A percentile compares a stretch with the other conserved stretches of the same genome.
Conservation (phyloP, 257 asterid species). For the Galeopsis tetrahit region DNA sequence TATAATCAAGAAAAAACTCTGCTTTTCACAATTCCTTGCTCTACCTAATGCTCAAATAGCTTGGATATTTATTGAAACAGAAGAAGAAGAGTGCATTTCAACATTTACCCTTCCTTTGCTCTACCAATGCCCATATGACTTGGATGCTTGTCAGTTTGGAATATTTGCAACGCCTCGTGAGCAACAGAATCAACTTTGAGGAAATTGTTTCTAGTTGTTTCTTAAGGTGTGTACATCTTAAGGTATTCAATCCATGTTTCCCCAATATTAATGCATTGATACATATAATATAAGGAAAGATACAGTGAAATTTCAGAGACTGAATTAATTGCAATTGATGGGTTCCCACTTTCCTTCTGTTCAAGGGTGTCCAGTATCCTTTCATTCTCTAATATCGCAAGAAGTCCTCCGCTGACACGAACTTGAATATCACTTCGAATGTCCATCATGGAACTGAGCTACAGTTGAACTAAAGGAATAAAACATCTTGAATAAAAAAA, state of each 20-base stretch:
- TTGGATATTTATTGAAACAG: conserved; percentile 26
- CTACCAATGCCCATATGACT: conserved; percentile 99
- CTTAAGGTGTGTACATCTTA: conserved; percentile 56
- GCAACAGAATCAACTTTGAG: conserved; percentile 93
- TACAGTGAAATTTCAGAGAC: conserved; percentile 85
- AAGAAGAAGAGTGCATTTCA: conserved; percentile 31
- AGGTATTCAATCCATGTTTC: conserved; percentile 34
- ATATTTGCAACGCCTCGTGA: conserved; percentile 93
- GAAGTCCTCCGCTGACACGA: conserved; percentile 98
- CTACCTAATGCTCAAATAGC: conserved; percentile 14
- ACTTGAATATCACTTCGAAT: conserved; percentile 88
- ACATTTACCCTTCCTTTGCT: conserved; percentile 94
- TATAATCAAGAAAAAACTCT: conserved; percentile 18
- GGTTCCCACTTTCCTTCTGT: conserved; percentile 65
- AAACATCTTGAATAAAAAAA: conserved; percentile 24
- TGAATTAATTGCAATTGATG: conserved; percentile 79
- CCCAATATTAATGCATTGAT: neutral
- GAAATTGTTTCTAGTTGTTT: conserved; percentile 67
- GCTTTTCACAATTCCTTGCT: conserved; percentile 15
- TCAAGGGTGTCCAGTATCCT: conserved; percentile 81
- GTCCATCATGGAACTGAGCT: conserved; percentile 99
- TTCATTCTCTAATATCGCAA: conserved; percentile 92
- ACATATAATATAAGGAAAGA: conserved; percentile 47
- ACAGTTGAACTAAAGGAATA: conserved; percentile 34
- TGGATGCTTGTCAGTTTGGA: conserved; percentile 96